Evolutionary conservation across 176 grass and related monocot species (phyloP).

Genomic region (Ampelocalamus luodianensis): DNA sequence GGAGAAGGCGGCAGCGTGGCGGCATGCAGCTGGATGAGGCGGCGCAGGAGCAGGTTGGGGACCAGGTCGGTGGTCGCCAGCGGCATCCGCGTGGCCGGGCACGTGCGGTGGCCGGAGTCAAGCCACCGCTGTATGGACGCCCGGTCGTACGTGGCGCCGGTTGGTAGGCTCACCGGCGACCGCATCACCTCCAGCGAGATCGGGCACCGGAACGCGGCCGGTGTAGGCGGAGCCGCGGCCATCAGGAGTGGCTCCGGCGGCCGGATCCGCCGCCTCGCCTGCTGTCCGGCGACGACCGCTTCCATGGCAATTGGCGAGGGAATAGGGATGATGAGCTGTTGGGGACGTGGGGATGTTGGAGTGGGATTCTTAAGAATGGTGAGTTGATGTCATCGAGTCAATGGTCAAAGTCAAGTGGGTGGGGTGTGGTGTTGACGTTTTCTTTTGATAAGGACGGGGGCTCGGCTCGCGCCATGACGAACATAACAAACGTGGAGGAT

Average conservation of each 20-base stretch:
- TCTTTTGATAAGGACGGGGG: slow-evolving; percentile 43
- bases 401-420: slow-evolving; percentile 68
- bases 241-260: slow-evolving; percentile 46
- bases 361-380: slow-evolving; percentile 58
- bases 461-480: slow-evolving; percentile 20
- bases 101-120: slow-evolving; percentile 73
- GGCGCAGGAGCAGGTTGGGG: slow-evolving; percentile 70
- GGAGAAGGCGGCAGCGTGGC: slow-evolving; percentile 52
- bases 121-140: slow-evolving; percentile 90
- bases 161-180: slow-evolving; percentile 70
- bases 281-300: slow-evolving; percentile 41
- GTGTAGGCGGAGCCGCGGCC: slow-evolving; percentile 47
- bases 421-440: slow-evolving; percentile 55
- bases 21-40: slow-evolving; percentile 64
- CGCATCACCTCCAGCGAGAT: slow-evolving; percentile 93
- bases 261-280: slow-evolving; percentile 45
- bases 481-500: background rate
- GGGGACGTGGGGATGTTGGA: slow-evolving; percentile 38
- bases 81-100: slow-evolving; percentile 65
- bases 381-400: slow-evolving; percentile 64
- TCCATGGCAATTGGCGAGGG: slow-evolving; percentile 56
- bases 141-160: slow-evolving; percentile 81
- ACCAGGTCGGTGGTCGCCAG: slow-evolving; percentile 73
- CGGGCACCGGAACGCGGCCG: slow-evolving; percentile 73
- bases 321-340: slow-evolving; percentile 8